These are phyloP conservation scores for Mycosarcoma mackinlayi DNA, from an alignment of 1,284 basidiomycete genomes.

Conservation along the genomic window DNA sequence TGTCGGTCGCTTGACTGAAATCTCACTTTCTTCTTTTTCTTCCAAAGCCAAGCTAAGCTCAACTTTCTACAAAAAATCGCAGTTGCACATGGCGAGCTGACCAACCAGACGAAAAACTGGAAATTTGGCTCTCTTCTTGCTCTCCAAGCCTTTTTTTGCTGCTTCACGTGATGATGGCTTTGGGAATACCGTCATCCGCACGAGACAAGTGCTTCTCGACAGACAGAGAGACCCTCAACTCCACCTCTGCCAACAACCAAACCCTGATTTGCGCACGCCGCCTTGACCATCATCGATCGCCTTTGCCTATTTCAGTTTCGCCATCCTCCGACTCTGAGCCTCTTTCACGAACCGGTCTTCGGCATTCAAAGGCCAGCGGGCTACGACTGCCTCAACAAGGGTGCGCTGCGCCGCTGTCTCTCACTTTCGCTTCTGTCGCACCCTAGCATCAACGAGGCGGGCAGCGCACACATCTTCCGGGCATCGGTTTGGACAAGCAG, in stretches of 20 bases:
- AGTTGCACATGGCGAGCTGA: conserved; percentile 3
- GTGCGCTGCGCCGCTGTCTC: neutral
- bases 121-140: conserved; percentile 1
- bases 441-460: neutral
- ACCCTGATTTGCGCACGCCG: conserved; percentile 1
- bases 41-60: too few relatives aligned
- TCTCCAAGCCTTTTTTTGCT: neutral
- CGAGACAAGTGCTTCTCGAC: too few relatives aligned
- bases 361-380: neutral
- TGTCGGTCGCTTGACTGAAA: neutral
- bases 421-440: too few relatives aligned
- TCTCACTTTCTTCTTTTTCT: conserved; percentile 11
- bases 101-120: neutral
- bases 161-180: conserved; percentile 42
- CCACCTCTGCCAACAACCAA: conserved; percentile 3
- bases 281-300: too few relatives aligned
- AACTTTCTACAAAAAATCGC: too few relatives aligned
- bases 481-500: too few relatives aligned
- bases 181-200: conserved; percentile 14
- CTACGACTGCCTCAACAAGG: neutral
- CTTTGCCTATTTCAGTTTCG: neutral
- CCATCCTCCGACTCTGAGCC: neutral
- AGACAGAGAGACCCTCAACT: too few relatives aligned
- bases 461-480: too few relatives aligned
- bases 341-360: neutral